phyloP scores from a whole-genome alignment of 176 grass and related monocot genomes.

The Cocos nucifera region DNA sequence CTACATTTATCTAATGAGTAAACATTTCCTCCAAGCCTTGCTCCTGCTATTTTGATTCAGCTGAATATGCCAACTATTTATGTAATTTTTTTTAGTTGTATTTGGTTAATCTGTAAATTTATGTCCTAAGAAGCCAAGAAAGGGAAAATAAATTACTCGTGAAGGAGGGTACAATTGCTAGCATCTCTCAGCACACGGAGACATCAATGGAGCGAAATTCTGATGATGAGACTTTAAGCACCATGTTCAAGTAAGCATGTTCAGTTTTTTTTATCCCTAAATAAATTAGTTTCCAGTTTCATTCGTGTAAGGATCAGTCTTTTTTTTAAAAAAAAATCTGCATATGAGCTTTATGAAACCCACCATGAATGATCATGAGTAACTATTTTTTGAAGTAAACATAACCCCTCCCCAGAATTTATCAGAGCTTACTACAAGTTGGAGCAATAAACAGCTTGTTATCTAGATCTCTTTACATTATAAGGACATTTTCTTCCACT shows the following conservation, averaged over 20 bases:
- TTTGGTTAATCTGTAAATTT: too few species aligned
- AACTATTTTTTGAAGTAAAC: too few species aligned
- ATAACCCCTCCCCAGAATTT: too few species aligned
- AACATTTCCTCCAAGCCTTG: not conserved
- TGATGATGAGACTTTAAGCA: slow-evolving; percentile 44
- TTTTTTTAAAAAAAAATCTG: not conserved
- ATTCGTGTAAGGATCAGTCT: not conserved
- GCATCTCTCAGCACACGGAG: slow-evolving; percentile 29
- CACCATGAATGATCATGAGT: too few species aligned
- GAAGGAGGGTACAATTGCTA: slow-evolving; percentile 10
- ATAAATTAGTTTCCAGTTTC: not conserved
- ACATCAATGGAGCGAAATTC: slow-evolving; percentile 28
- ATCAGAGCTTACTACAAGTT: too few species aligned
- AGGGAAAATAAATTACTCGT: slow-evolving; percentile 6
- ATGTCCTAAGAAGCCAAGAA: too few species aligned
- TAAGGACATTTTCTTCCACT: too few species aligned
- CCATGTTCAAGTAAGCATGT: slow-evolving; percentile 54
- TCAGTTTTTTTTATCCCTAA: slow-evolving; percentile 13
- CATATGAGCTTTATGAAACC: too few species aligned
- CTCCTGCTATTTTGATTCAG: too few species aligned
- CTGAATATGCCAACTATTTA: not conserved
- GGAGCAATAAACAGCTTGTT: too few species aligned
- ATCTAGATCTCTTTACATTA: too few species aligned
- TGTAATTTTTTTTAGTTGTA: not conserved
- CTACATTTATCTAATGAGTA: not conserved